These are phyloP conservation scores for Paratinospora sagittata DNA, from an alignment of 164 flowering plant species.

Conservation along the genomic window DNA sequence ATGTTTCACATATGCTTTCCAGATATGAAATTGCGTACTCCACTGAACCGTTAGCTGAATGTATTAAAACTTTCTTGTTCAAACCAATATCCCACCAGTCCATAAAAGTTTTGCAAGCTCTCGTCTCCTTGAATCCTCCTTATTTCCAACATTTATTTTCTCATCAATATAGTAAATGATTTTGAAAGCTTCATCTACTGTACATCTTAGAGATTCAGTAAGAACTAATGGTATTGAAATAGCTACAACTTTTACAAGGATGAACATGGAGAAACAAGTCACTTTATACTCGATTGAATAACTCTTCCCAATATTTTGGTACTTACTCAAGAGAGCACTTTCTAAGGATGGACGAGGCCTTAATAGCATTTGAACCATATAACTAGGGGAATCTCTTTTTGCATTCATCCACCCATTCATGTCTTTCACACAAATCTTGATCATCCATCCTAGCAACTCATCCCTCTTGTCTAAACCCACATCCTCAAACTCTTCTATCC, in stretches of 20 bases:
- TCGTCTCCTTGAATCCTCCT: neutral
- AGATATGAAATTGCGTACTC: neutral
- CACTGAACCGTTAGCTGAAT: neutral
- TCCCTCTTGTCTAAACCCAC: neutral
- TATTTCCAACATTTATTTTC: neutral
- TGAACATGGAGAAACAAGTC: neutral
- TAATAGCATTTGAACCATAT: neutral
- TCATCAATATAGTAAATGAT: neutral
- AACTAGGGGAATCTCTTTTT: neutral
- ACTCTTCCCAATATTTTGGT: neutral
- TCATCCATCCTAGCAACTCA: neutral
- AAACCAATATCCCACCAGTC: neutral
- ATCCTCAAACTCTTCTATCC: neutral
- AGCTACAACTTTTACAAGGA: neutral
- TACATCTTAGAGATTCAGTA: neutral
- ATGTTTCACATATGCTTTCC: neutral
- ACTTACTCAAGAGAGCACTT: neutral
- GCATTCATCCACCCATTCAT: conserved; percentile 4
- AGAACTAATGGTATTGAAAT: neutral
- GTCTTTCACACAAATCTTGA: neutral
- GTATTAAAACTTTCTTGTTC: too few species aligned
- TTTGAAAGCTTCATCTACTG: neutral
- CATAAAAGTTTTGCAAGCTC: neutral
- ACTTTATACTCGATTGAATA: neutral
- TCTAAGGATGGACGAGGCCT: neutral